phyloP scores from a whole-genome alignment of 1,284 basidiomycete species.

The Phaffia rhodozyma region DNA sequence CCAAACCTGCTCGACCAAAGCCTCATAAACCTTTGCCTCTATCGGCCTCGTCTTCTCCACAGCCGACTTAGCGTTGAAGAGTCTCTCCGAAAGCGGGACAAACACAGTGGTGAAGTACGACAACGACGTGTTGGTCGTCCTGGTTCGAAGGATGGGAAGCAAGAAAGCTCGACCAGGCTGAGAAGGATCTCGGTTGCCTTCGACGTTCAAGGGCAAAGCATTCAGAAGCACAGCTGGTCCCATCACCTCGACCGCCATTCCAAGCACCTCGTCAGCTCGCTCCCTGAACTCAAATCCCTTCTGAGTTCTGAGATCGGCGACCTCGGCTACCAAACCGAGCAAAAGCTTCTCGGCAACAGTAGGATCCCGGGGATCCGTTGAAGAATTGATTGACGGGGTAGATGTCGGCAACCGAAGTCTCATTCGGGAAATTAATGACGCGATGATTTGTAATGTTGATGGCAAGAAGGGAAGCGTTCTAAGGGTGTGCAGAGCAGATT shows the following conservation, averaged over 20 bases:
- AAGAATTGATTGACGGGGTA: conserved; percentile 36
- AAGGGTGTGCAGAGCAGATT: conserved; percentile 53
- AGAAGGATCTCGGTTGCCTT: conserved; percentile 52
- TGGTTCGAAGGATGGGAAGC: conserved; percentile 73
- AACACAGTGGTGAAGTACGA: conserved; percentile 80
- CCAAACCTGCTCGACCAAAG: conserved; percentile 88
- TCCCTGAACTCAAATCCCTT: conserved; percentile 86
- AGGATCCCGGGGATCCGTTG: conserved; percentile 27
- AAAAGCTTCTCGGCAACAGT: conserved; percentile 63
- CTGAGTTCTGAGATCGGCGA: conserved; percentile 63
- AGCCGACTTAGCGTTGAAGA: conserved; percentile 72
- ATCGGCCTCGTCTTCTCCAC: conserved; percentile 58
- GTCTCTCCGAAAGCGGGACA: conserved; percentile 81
- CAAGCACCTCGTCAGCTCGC: conserved; percentile 67
- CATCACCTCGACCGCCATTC: conserved; percentile 69
- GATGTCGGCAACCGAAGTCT: conserved; percentile 31
- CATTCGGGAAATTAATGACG: conserved; percentile 38
- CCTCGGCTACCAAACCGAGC: conserved; percentile 55
- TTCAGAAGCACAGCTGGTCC: conserved; percentile 71
- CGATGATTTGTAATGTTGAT: conserved; percentile 51
- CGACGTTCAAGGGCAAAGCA: conserved; percentile 72
- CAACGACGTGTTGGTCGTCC: conserved; percentile 64
- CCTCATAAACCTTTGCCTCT: conserved; percentile 89
- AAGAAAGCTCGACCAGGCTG: conserved; percentile 66
- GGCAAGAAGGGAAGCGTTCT: conserved; percentile 55